Base-by-base conservation (phyloP, 2,329 filamentous ascomycete genomes). In the Penicillium sp. region DNA sequence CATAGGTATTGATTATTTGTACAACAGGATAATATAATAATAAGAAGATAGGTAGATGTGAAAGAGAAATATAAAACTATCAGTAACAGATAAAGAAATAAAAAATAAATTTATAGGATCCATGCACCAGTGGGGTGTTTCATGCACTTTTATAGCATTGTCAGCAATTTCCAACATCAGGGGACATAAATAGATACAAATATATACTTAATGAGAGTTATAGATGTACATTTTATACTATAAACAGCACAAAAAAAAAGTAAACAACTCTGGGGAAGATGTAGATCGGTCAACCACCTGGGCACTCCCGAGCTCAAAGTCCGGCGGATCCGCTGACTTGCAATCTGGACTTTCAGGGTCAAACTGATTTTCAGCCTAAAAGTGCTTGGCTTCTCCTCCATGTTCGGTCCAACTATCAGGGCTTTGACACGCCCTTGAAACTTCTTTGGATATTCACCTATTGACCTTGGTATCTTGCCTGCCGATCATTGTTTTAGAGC, bases 361-460 rank as follows among this genome's bases (percentile, higher is more conserved):
- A 51, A 45, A 16, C 25, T 31, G 49, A 53, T 51, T 56, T 41
- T 53, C 54, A 53, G 31, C 52, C 51, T 27, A 39, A 50, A 43
- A 50, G 31, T 29, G 39, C 47, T 57, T 50, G 27, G 38, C 46
- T 50, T 23, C 27, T 55, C 33, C 33, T 53, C 51, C 56, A 58
- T 58, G 45, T 31, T 36, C 33, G 23, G 21, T 63, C 47, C 46
- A 65, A 59, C 39, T 65, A 62, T 43, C 65, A 64, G 59, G 68
- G 64, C 45, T 71, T 34, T 34, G 13, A 73, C 11, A 68, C 48
- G 61, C 36, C 58, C 55, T 45, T 49, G 21, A 36, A 46, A 25
- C 7, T 33, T 33, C 33, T 44, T 48, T 50, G 39, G 16, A 46
- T 36, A 52, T 36, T 27, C 4, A 19, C 10, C 21, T 21, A 36